Evolutionary conservation across 169 alveolate species (phyloP).

Genomic region (Plasmodium vinckei): DNA sequence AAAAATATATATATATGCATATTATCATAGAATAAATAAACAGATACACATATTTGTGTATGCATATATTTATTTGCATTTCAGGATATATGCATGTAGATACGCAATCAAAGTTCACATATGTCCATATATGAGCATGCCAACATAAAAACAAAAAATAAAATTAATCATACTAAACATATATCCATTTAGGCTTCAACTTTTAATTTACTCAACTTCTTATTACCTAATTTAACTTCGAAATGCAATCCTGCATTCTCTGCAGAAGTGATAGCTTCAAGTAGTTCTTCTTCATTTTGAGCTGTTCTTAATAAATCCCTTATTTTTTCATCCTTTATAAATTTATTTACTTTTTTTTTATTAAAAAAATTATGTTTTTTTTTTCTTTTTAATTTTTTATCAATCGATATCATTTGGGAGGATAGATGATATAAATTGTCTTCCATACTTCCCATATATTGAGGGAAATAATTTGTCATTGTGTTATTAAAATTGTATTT

Average conservation of each 20-base stretch:
- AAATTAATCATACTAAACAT: background rate
- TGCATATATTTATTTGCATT: background rate
- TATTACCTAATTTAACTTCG: conserved; percentile 69
- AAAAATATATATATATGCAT: background rate
- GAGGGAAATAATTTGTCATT: background rate
- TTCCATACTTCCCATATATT: conserved; percentile 6
- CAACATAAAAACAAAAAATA: conserved; percentile 1
- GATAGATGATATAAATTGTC: conserved; percentile 5
- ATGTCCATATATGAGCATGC: background rate
- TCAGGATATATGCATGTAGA: background rate
- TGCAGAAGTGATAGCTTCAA: conserved; percentile 62
- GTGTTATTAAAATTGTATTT: conserved; percentile 12
- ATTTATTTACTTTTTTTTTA: conserved; percentile 58
- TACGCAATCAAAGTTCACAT: background rate
- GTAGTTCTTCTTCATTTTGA: conserved; percentile 56
- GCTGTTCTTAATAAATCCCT: conserved; percentile 63
- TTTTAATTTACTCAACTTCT: conserved; percentile 49
- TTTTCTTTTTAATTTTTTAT: conserved; percentile 5
- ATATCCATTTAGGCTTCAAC: conserved; percentile 1
- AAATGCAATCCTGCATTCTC: conserved; percentile 71
- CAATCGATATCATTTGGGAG: background rate
- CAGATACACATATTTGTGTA: background rate
- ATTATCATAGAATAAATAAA: background rate
- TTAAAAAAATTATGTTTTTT: conserved; percentile 20
- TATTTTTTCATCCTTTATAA: conserved; percentile 69